These are phyloP conservation scores for Stropharia rugosoannulata DNA, from an alignment of 768 basidiomycete species.

Conservation along the genomic window DNA sequence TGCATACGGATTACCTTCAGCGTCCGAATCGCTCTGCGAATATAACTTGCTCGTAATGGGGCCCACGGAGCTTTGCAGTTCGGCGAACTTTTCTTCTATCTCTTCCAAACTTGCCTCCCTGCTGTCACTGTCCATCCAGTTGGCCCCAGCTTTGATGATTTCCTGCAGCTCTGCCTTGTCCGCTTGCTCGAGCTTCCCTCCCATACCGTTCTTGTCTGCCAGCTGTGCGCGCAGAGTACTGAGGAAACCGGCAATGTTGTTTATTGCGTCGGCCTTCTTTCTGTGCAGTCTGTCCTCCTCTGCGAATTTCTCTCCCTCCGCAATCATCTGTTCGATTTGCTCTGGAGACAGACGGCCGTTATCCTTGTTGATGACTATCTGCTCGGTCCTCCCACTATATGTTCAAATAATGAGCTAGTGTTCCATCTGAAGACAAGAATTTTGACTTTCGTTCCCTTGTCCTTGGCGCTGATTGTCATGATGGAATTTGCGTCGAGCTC, in stretches of 20 bases:
- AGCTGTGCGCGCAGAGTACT: slow-evolving; percentile 80
- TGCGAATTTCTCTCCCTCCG: slow-evolving; percentile 47
- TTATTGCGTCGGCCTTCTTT: slow-evolving; percentile 81
- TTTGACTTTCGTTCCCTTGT: slow-evolving; percentile 79
- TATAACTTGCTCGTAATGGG: slow-evolving; percentile 28
- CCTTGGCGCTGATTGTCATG: slow-evolving; percentile 76
- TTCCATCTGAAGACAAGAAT: slow-evolving; percentile 22
- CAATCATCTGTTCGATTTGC: slow-evolving; percentile 56
- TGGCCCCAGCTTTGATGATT: slow-evolving; percentile 63
- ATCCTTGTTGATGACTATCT: slow-evolving; percentile 67
- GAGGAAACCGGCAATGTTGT: slow-evolving; percentile 75
- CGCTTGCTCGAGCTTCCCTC: slow-evolving; percentile 57
- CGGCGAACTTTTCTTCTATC: slow-evolving; percentile 71
- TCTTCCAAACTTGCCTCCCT: slow-evolving; percentile 66
- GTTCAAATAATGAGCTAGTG: neutral
- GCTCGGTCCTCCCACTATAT: slow-evolving; percentile 71
- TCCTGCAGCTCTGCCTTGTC: slow-evolving; percentile 63
- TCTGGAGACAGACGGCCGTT: slow-evolving; percentile 56
- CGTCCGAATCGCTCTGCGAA: neutral
- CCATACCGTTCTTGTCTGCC: slow-evolving; percentile 70
- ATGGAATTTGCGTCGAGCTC: slow-evolving; percentile 88
- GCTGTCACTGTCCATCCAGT: slow-evolving; percentile 77
- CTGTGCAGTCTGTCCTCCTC: slow-evolving; percentile 26
- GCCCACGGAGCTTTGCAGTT: slow-evolving; percentile 20
- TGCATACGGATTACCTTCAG: neutral